Percentiles rank a stretch among this genome's conserved stretches.
These are phyloP conservation scores for Nitzschia inconspicua DNA, from an alignment of 108 stramenopile genomes.

Conservation along the genomic window DNA sequence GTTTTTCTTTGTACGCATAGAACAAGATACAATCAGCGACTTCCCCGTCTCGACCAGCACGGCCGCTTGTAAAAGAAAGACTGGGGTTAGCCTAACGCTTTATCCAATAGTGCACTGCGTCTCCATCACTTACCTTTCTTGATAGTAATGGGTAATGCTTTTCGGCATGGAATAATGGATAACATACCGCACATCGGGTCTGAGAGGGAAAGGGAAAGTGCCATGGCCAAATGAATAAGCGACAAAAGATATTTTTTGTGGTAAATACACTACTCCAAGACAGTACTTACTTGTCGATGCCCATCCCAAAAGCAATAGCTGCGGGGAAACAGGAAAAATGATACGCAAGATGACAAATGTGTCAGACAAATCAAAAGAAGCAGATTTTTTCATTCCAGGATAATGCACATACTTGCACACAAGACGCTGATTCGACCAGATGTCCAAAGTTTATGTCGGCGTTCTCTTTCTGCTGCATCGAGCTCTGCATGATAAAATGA, in stretches of 20 bases:
- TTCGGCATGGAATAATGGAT: constrained; percentile 98
- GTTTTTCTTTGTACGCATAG: constrained; percentile 90
- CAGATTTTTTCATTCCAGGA: too few species aligned
- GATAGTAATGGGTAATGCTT: constrained; percentile 97
- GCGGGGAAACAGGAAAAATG: too few species aligned
- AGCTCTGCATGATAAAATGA: constrained; percentile 97
- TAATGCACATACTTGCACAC: too few species aligned
- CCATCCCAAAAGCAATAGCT: constrained; percentile 56
- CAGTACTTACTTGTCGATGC: constrained; percentile 38
- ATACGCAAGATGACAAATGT: constrained; percentile 3
- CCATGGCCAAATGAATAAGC: too few species aligned
- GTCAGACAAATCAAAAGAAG: neutral
- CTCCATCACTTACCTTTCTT: constrained; percentile 60
- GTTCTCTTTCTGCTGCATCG: constrained; percentile 59
- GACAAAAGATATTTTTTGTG: too few species aligned
- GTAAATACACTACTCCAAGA: neutral
- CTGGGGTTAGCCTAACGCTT: neutral
- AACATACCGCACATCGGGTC: constrained; percentile 91
- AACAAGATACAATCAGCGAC: constrained; percentile 92
- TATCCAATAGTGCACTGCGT: neutral
- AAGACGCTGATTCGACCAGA: constrained; percentile 86
- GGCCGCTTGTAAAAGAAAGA: constrained; percentile 62
- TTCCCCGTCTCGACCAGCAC: constrained; percentile 94
- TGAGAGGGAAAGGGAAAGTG: constrained; percentile 1
- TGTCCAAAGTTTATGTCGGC: constrained; percentile 90